Evolutionary conservation across 2,329 filamentous ascomycete species (phyloP).

Genomic region (Xylariaceae sp.): DNA sequence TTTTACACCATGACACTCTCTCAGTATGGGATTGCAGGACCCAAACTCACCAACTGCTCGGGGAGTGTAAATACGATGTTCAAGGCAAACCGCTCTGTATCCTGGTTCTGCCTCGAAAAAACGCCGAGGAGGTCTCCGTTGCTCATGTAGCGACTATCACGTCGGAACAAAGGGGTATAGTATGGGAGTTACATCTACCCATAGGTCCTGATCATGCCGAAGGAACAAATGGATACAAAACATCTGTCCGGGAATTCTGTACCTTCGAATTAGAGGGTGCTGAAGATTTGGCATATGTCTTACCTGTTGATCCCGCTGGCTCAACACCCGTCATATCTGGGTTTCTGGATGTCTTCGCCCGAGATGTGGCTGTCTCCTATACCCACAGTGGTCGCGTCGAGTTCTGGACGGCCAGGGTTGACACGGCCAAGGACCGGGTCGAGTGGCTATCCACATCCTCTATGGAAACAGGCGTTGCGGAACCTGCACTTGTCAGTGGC

Average conservation of each 20-base stretch:
- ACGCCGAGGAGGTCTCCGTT: conserved; percentile 50
- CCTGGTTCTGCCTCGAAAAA: conserved; percentile 62
- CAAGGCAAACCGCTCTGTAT: conserved; percentile 73
- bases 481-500: conserved; percentile 74
- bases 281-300: conserved; percentile 58
- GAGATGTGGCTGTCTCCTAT: conserved; percentile 82
- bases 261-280: conserved; percentile 60
- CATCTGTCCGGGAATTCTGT: conserved; percentile 60
- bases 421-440: conserved; percentile 52
- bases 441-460: conserved; percentile 80
- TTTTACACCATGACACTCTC: conserved; percentile 65
- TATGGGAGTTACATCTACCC: conserved; percentile 71
- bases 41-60: conserved; percentile 53
- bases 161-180: conserved; percentile 70
- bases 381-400: conserved; percentile 67
- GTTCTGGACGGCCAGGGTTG: conserved; percentile 79
- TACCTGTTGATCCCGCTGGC: conserved; percentile 84
- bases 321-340: conserved; percentile 64
- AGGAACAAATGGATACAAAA: conserved; percentile 29
- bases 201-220: conserved; percentile 33
- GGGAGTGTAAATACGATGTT: conserved; percentile 52
- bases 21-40: conserved; percentile 74
- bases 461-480: conserved; percentile 69
- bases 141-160: conserved; percentile 78
- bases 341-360: conserved; percentile 79